Conservation (phyloP, 805 yeast genomes). For the Jamesozyma jinghongensis region DNA sequence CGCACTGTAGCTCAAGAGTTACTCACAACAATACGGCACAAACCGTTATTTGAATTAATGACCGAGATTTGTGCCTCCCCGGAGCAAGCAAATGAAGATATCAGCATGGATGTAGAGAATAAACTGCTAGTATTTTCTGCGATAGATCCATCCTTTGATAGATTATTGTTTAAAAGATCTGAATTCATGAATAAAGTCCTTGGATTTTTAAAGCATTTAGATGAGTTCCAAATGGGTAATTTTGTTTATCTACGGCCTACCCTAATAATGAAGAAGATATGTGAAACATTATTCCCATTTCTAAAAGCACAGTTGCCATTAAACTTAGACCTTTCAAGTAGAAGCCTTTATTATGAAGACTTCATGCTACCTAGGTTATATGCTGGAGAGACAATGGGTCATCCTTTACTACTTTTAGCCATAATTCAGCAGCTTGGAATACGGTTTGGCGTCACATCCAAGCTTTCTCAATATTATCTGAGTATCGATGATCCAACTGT, state of each 20-base stretch:
- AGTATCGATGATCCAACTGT: constrained; percentile 11
- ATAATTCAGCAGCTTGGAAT: constrained; percentile 17
- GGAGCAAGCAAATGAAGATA: background rate
- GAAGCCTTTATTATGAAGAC: constrained; percentile 17
- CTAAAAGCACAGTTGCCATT: too few species aligned
- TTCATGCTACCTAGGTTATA: constrained; percentile 20
- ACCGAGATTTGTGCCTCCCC: background rate
- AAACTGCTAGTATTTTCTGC: background rate
- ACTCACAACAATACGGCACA: background rate
- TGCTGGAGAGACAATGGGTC: constrained; percentile 19
- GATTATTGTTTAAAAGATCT: background rate
- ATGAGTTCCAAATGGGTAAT: constrained; percentile 7
- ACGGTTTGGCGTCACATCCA: constrained; percentile 10
- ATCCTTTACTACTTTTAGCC: constrained; percentile 14
- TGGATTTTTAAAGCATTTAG: constrained; percentile 1
- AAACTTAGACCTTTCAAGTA: too few species aligned
- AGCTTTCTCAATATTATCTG: constrained; percentile 12
- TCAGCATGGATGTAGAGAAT: background rate
- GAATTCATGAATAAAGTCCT: constrained; percentile 7
- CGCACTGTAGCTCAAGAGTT: background rate
- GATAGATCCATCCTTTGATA: constrained; percentile 5
- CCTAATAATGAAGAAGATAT: background rate
- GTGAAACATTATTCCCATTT: background rate
- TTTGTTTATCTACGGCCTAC: background rate
- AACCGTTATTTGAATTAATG: background rate